Base-by-base conservation (phyloP, 73 alveolate genomes). In the Effrenium voratum region DNA sequence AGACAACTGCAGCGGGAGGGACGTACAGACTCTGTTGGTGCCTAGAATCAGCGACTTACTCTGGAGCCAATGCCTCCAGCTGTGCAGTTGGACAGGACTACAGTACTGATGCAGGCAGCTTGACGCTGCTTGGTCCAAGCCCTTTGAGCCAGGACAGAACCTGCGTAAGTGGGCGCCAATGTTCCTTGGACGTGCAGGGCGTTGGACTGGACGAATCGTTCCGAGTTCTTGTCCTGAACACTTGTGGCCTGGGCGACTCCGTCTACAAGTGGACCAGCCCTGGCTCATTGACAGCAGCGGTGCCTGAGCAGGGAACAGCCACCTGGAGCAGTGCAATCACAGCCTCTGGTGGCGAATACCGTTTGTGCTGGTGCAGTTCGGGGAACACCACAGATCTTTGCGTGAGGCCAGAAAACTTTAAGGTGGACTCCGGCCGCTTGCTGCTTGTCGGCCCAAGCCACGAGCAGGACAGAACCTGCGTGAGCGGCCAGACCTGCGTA, bases 321-420 rank as follows among this genome's bases (percentile, higher is more conserved):
- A 44, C 73, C 44, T 55, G 93, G 93, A 50, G 52, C 55, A 52
- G 77, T 10, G 77, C 41, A n/a, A n/a, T 57, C 34, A 57, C 94
- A 26, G 34, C 57, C 81, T 44, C 80, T 2, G 94, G 94, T 13
- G 94, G 94, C 22, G 28, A 68, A 28, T 85, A 85, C 66, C 55
- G 75, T 44, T 81, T 85, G 44, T 85, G 94, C 43, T 85, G 94
- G 94, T 85, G 94, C 30, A 81, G 94, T 34, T 15, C 52, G 12
- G 36, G 60, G 86, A 46, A 41, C 16, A 12, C 63, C 63, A 12
- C 26, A 12, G 63, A 8, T 52, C 26, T 45, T 0, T 57, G 81
- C 94, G 57, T 19, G 8, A 26, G 57, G 44, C 60, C 66, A 1
- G 43, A 36, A 12, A 63, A 52, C 10, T 85, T 57, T 32, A 60